These are phyloP conservation scores for Aspergillus sclerotialis DNA, from an alignment of 2,329 filamentous ascomycete species.

Conservation along the genomic window DNA sequence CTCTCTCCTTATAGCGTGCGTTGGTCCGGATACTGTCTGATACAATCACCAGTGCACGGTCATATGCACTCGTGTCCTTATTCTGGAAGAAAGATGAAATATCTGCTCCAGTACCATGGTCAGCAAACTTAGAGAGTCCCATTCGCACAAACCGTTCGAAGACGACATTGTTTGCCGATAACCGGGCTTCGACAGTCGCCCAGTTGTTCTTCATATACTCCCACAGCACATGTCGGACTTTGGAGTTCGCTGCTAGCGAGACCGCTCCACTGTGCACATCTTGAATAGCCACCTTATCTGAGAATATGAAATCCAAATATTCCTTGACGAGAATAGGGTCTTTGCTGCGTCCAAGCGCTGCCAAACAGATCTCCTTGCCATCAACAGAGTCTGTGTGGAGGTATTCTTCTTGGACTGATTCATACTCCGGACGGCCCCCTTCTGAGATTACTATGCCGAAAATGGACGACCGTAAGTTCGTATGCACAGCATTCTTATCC, in stretches of 20 bases:
- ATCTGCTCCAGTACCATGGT: slow-evolving; percentile 61
- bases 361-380: slow-evolving; percentile 78
- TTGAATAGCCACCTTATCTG: slow-evolving; percentile 73
- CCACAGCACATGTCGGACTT: slow-evolving; percentile 72
- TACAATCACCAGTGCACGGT: slow-evolving; percentile 77
- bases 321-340: slow-evolving; percentile 61
- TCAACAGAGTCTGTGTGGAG: slow-evolving; percentile 76
- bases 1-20: slow-evolving; percentile 73
- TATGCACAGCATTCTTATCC: slow-evolving; percentile 65
- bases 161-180: slow-evolving; percentile 76
- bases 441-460: slow-evolving; percentile 74
- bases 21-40: slow-evolving; percentile 79
- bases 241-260: slow-evolving; percentile 64
- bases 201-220: slow-evolving; percentile 79
- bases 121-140: slow-evolving; percentile 70
- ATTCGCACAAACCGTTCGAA: slow-evolving; percentile 82
- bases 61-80: slow-evolving; percentile 80
- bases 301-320: slow-evolving; percentile 69
- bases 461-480: slow-evolving; percentile 71
- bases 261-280: slow-evolving; percentile 81
- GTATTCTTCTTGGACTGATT: slow-evolving; percentile 79
- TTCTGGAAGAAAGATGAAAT: slow-evolving; percentile 77
- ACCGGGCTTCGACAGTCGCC: slow-evolving; percentile 61
- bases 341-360: slow-evolving; percentile 67
- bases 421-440: slow-evolving; percentile 61